Evolutionary conservation across 2,329 filamentous ascomycete genomes (phyloP), one percentile per base, ranked within the genome.

Genomic region (Graphiopsis chlorocephala): DNA sequence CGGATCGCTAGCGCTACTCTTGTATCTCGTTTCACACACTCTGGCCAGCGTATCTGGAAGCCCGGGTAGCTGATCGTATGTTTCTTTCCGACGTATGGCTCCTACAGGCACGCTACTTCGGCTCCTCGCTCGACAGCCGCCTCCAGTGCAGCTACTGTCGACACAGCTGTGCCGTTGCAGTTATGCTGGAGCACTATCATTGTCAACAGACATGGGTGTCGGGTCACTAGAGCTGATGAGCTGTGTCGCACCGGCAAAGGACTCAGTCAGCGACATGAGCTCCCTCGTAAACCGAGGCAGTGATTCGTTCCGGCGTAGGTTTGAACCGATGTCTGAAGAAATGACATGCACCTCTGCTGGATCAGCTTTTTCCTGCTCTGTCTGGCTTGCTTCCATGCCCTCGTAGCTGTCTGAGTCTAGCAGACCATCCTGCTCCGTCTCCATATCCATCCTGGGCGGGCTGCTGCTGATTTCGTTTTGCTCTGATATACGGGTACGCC

Each of bases 141-240:
- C 12, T 52, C 48, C 4, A 52, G 23, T 3, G 48, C 48, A 15
- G 48, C 48, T 4, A 52, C 7, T 25, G 48, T 52, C 28, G 48
- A 52, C 25, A 29, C 48, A 20, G 48, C 48, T 29, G 48, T 52
- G 48, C 48, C 48, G 48, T 52, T 52, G 48, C 48, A 52, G 48
- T 52, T 52, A 52, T 52, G 48, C 17, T 52, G 48, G 10, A 52
- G 25, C 48, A 52, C 48, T 52, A 52, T 52, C 48, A 52, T 52
- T 25, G 25, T 52, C 48, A 52, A 52, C 25, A 3, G n/a, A n/a
- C 48, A 52, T 52, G 25, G 25, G 48, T 11, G 48, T 29, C 25
- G 48, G 48, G 48, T 52, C 48, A 29, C 48, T 52, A 4, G 48
- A 52, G 12, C 48, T 52, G 48, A 52, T 25, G 23, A 52, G 14